Conservation (phyloP, 805 yeast genomes). For the Zygoascus bituminiphila region DNA sequence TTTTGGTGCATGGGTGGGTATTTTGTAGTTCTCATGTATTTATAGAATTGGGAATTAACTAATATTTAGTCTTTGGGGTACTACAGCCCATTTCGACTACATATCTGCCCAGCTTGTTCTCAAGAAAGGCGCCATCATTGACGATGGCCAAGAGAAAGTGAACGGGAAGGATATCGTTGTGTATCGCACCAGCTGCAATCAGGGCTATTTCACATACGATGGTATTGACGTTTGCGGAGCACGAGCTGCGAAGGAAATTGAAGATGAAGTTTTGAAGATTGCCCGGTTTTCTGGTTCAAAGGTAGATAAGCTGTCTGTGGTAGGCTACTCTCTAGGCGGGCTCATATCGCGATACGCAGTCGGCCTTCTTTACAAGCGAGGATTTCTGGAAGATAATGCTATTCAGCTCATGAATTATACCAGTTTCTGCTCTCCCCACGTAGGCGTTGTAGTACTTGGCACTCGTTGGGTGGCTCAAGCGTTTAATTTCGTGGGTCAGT, state of each 20-base stretch:
- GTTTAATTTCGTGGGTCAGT: conserved; percentile 59
- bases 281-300: conserved; percentile 13
- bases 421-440: conserved; percentile 63
- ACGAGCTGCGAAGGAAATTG: conserved; percentile 62
- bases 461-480: conserved; percentile 39
- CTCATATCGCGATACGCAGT: conserved; percentile 71
- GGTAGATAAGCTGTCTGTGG: conserved; percentile 62
- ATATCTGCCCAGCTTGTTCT: conserved; percentile 40
- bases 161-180: conserved; percentile 28
- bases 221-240: conserved; percentile 82
- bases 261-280: conserved; percentile 29
- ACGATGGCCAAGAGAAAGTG: conserved; percentile 20
- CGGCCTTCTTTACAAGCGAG: conserved; percentile 54
- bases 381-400: conserved; percentile 36
- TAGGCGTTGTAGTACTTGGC: conserved; percentile 56
- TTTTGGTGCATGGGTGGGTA: conserved; percentile 52
- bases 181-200: conserved; percentile 49
- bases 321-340: conserved; percentile 91
- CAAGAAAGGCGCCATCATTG: conserved; percentile 23
- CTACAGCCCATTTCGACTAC: conserved; percentile 56
- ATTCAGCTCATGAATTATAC: conserved; percentile 53
- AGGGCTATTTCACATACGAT: conserved; percentile 73
- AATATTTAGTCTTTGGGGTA: conserved; percentile 54
- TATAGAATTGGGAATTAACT: neutral
- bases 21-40: neutral